phyloP scores from a whole-genome alignment of 106 monocot species.

The Alisma plantagoaquatica region DNA sequence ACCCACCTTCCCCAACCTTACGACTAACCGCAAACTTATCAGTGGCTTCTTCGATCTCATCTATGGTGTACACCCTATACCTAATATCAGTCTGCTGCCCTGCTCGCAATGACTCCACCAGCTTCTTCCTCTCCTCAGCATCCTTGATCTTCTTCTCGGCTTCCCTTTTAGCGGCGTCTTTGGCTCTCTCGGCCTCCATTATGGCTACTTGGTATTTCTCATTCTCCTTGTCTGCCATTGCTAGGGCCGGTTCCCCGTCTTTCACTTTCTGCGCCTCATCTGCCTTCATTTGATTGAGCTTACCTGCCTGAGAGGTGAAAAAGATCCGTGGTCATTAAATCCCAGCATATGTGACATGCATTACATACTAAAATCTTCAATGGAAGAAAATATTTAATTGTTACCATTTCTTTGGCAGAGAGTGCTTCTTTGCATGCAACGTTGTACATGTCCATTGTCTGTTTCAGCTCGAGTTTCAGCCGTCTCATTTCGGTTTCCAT shows the following conservation, averaged over 20 bases:
- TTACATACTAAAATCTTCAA: not conserved
- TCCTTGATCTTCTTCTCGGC: conserved; percentile 50
- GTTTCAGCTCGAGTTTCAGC: conserved; percentile 23
- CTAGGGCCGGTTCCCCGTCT: conserved; percentile 41
- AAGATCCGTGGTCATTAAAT: not conserved
- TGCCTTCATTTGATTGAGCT: conserved; percentile 47
- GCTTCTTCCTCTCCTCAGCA: conserved; percentile 37
- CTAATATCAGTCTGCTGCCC: conserved; percentile 16
- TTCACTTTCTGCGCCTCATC: conserved; percentile 39
- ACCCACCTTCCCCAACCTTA: conserved; percentile 70
- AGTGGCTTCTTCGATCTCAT: conserved; percentile 40
- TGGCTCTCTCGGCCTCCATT: conserved; percentile 43
- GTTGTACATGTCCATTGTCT: conserved; percentile 16
- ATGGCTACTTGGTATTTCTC: conserved; percentile 48
- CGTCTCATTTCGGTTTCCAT: conserved; percentile 22
- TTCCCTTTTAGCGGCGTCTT: conserved; percentile 49
- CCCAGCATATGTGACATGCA: not conserved
- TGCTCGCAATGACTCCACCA: conserved; percentile 2
- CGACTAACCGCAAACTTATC: conserved; percentile 29
- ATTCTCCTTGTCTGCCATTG: conserved; percentile 46
- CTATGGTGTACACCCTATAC: conserved; percentile 41
- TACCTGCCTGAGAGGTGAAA: conserved; percentile 25
- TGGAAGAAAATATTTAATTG: not conserved
- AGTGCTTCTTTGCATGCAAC: conserved; percentile 9
- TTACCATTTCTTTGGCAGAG: conserved; percentile 6